A percentile compares a stretch with the other conserved stretches of the same genome.
These are phyloP conservation scores for Ilex aquifolium DNA, from an alignment of 257 asterid genomes.

Conservation along the genomic window DNA sequence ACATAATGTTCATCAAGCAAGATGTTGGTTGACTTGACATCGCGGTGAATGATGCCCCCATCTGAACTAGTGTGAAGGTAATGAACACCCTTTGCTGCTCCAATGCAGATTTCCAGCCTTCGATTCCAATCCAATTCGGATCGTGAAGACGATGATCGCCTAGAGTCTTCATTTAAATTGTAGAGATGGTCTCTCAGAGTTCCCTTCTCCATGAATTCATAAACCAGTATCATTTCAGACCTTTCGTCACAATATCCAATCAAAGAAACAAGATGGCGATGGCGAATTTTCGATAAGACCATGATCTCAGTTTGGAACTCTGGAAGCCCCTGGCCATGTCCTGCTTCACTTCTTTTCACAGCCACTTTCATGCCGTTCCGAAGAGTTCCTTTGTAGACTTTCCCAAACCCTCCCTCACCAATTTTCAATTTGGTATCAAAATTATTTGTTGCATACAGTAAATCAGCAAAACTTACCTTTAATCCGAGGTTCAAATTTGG, in stretches of 20 bases:
- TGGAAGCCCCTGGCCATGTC: slow-evolving; percentile 44
- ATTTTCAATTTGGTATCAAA: slow-evolving; percentile 18
- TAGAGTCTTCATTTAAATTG: slow-evolving; percentile 18
- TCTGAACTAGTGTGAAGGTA: slow-evolving; percentile 49
- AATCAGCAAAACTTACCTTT: slow-evolving; percentile 31
- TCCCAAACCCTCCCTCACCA: slow-evolving; percentile 66
- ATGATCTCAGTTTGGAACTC: slow-evolving; percentile 28
- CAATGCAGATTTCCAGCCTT: slow-evolving; percentile 10
- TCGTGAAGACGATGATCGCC: slow-evolving; percentile 33
- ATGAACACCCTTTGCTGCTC: slow-evolving; percentile 48
- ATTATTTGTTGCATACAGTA: slow-evolving; percentile 24
- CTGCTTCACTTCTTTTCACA: slow-evolving; percentile 51
- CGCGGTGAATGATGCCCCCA: slow-evolving; percentile 50
- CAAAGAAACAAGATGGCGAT: too few species aligned
- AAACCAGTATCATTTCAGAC: too few species aligned
- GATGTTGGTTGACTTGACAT: slow-evolving; percentile 39
- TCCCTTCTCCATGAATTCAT: too few species aligned
- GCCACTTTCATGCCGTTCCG: slow-evolving; percentile 47
- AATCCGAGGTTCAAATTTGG: slow-evolving; percentile 35
- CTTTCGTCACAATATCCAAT: too few species aligned
- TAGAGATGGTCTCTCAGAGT: too few species aligned
- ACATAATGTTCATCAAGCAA: slow-evolving; percentile 3
- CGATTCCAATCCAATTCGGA: slow-evolving; percentile 35
- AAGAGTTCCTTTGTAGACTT: slow-evolving; percentile 4
- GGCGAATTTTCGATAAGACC: too few species aligned